Evolutionary conservation across 306 rosid genomes (phyloP), one percentile per base, ranked within the genome.

Genomic region (Malus sylvestris): DNA sequence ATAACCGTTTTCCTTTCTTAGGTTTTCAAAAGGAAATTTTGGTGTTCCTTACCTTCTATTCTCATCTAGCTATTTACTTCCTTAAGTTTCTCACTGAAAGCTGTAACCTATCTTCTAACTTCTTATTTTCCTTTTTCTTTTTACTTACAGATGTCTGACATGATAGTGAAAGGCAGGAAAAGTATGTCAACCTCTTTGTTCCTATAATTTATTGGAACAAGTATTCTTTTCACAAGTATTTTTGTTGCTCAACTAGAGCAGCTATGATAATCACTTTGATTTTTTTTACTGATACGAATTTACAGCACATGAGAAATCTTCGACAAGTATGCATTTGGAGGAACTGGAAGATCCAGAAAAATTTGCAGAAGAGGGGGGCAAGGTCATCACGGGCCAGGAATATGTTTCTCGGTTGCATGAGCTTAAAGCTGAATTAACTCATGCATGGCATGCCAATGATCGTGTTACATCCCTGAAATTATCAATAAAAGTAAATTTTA

Each of bases 381-480:
- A 89, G 85, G 82, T 85, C 76, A 81, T 92, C 68, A 84, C 93
- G 19, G 88, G 98, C 85, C 95, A 92, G 67, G 97, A 90, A 78
- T 95, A 90, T 80, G 86, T 90, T 65, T 90, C 96, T 62, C 84
- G 90, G 49, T 72, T 95, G 51, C 97, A 91, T 68, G 98, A 92
- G 76, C 96, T 95, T 84, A 92, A 90, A 82, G 96, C 89, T 82
- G 97, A 95, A 81, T 87, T 95, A 61, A 73, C 66, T 68, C 97
- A 78, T 76, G 85, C 97, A 69, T 95, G 98, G 98, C 81, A 82
- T 75, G 86, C 89, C 63, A 88, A 85, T 58, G 96, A 95, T 78
- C 97, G 97, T 71, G 91, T 95, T 33, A 87, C 93, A 79, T 79
- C 92, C 67, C 74, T 95, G 73, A 95, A 87, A 84, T 80, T 90